Evolutionary conservation across 352 stramenopile species (phyloP).

Genomic region (Phytopythium helicoides): DNA sequence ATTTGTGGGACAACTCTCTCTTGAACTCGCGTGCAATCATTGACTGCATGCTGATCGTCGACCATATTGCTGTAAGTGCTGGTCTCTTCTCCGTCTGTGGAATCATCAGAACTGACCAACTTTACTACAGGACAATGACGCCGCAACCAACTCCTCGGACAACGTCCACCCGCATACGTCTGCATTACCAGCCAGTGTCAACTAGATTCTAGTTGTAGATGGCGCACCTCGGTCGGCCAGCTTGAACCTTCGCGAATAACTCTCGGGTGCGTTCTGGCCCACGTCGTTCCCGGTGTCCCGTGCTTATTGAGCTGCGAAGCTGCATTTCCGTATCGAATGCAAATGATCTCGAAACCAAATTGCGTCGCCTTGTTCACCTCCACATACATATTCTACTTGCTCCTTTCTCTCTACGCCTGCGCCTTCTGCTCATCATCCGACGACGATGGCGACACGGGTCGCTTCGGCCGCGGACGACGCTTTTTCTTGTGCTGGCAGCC

Average conservation of each 20-base stretch:
- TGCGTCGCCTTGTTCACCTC: too few species aligned
- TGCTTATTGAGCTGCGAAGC: too few species aligned
- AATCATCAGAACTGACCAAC: neutral
- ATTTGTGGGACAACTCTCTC: conserved; percentile 90
- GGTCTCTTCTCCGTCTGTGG: too few species aligned
- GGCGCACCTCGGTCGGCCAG: too few species aligned
- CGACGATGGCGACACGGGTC: conserved; percentile 24
- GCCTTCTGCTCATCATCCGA: conserved; percentile 34
- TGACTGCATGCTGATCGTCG: conserved; percentile 86
- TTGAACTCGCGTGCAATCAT: conserved; percentile 84
- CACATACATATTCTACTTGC: neutral
- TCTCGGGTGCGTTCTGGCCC: too few species aligned
- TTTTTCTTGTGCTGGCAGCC: conserved; percentile 32
- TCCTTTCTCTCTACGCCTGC: conserved; percentile 2
- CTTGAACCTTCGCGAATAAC: too few species aligned
- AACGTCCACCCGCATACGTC: neutral
- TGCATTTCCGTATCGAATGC: too few species aligned
- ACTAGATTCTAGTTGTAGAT: too few species aligned
- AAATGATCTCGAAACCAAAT: too few species aligned
- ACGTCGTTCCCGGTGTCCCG: too few species aligned
- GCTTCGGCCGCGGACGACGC: conserved; percentile 23
- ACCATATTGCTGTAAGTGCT: conserved; percentile 46
- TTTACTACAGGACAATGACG: neutral
- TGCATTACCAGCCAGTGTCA: too few species aligned
- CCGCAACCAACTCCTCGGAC: neutral